Conservation (phyloP, 23 red algal species). For the Gracilaria caudata region DNA sequence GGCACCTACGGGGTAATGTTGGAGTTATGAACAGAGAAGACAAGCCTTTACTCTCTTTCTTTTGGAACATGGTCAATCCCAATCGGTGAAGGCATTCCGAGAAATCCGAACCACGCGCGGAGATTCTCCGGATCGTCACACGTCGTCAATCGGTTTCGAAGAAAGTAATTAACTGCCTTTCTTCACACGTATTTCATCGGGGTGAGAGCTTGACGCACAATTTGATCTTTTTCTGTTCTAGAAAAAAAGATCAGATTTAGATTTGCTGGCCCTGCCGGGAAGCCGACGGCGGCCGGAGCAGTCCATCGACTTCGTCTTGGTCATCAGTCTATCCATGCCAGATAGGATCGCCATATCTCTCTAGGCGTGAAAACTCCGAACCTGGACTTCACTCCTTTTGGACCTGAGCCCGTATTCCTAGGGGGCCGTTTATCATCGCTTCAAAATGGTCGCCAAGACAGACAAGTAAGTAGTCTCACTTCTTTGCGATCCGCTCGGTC, state of each 20-base stretch:
- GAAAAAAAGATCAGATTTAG: conserved; percentile 6
- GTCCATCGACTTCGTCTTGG: neutral
- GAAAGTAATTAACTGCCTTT: too few relatives aligned
- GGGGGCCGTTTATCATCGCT: neutral
- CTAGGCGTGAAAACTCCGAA: neutral
- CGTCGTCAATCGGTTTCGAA: too few relatives aligned
- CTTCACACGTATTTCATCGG: too few relatives aligned
- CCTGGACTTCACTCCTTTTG: neutral
- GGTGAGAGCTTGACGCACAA: neutral
- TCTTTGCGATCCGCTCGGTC: neutral
- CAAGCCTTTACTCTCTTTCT: neutral
- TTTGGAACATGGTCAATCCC: conserved; percentile 12
- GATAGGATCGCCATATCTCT: neutral
- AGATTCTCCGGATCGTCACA: too few relatives aligned
- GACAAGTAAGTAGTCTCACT: conserved; percentile 23
- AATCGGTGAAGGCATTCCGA: too few relatives aligned
- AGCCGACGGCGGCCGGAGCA: neutral
- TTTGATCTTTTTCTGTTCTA: neutral
- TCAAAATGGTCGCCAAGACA: conserved; percentile 14
- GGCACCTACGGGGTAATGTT: neutral
- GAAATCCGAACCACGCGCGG: too few relatives aligned
- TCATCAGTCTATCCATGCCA: neutral
- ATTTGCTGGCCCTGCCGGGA: neutral
- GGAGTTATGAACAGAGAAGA: conserved; percentile 5
- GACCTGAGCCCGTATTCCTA: neutral